Conservation (phyloP, 2,329 filamentous ascomycete species). For the Cryphonectria japonica region DNA sequence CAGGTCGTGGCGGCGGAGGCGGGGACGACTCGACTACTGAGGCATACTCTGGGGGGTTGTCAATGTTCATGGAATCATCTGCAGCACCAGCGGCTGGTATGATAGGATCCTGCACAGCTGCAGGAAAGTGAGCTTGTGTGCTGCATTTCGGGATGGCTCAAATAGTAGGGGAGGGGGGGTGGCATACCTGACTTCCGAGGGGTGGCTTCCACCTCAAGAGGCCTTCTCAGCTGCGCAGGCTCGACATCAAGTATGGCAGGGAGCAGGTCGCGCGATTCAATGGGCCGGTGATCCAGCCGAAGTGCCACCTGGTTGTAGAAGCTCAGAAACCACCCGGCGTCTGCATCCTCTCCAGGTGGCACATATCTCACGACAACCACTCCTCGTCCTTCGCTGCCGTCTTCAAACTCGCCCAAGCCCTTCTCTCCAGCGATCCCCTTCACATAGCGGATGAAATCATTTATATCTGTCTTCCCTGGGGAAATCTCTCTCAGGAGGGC, state of each 20-base stretch:
- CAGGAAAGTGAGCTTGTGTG: background rate
- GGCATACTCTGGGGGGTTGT: slow-evolving; percentile 27
- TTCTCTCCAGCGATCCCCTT: slow-evolving; percentile 76
- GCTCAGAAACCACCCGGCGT: slow-evolving; percentile 67
- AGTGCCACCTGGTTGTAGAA: slow-evolving; percentile 73
- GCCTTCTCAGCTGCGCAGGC: slow-evolving; percentile 69
- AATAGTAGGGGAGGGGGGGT: background rate
- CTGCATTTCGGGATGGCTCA: background rate
- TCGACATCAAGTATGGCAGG: slow-evolving; percentile 86
- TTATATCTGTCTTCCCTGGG: slow-evolving; percentile 65
- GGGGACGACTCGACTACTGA: slow-evolving; percentile 20
- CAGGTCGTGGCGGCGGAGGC: slow-evolving; percentile 31
- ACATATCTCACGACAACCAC: slow-evolving; percentile 79
- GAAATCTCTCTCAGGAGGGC: slow-evolving; percentile 68
- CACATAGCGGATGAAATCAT: slow-evolving; percentile 80
- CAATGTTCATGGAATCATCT: slow-evolving; percentile 35
- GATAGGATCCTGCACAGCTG: slow-evolving; percentile 4
- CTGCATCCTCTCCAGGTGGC: slow-evolving; percentile 54
- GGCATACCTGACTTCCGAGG: slow-evolving; percentile 33
- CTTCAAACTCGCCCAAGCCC: slow-evolving; percentile 65
- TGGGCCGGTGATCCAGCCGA: slow-evolving; percentile 76
- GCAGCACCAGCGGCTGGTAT: slow-evolving; percentile 8
- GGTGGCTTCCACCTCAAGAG: slow-evolving; percentile 59
- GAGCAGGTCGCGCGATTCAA: slow-evolving; percentile 89
- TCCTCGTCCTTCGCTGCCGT: slow-evolving; percentile 67